Evolutionary conservation across 805 yeast genomes (phyloP).

Genomic region (Lipomyces sp.): DNA sequence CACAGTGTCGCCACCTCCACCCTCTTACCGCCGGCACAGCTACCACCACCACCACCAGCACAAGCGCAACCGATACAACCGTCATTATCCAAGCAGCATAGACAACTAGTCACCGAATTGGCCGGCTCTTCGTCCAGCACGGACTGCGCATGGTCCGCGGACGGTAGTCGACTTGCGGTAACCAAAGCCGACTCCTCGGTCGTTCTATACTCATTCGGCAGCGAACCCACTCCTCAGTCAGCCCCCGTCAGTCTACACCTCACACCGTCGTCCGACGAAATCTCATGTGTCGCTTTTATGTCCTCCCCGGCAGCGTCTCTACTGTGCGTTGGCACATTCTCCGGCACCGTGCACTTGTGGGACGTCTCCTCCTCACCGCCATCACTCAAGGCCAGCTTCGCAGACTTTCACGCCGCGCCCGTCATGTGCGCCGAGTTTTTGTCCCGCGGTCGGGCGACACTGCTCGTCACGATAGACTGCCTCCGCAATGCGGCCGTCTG

Average conservation of each 20-base stretch:
- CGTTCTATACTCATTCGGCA: no score
- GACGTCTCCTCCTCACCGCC: not conserved
- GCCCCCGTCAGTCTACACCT: no score
- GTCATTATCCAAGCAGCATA: no score
- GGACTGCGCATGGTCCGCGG: conserved; percentile 18
- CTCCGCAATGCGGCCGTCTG: conserved; percentile 21
- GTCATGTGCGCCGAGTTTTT: conserved; percentile 19
- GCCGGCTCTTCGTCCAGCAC: conserved; percentile 1
- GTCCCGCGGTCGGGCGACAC: conserved; percentile 21
- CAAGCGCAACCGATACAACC: no score
- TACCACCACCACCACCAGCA: not conserved
- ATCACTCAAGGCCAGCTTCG: not conserved
- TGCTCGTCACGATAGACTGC: conserved; percentile 20
- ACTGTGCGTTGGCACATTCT: conserved; percentile 15
- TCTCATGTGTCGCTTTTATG: conserved; percentile 7
- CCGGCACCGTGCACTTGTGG: conserved; percentile 13
- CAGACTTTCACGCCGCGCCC: conserved; percentile 13
- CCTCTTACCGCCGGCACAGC: not conserved
- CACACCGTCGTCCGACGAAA: no score
- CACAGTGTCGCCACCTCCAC: conserved; percentile 3
- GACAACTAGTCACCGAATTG: no score
- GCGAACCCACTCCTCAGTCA: no score
- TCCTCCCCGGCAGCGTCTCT: not conserved
- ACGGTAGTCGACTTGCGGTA: not conserved
- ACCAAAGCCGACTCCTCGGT: no score